These are phyloP conservation scores for Periglandula ipomoeae DNA, from an alignment of 2,329 filamentous ascomycete genomes.

Conservation along the genomic window DNA sequence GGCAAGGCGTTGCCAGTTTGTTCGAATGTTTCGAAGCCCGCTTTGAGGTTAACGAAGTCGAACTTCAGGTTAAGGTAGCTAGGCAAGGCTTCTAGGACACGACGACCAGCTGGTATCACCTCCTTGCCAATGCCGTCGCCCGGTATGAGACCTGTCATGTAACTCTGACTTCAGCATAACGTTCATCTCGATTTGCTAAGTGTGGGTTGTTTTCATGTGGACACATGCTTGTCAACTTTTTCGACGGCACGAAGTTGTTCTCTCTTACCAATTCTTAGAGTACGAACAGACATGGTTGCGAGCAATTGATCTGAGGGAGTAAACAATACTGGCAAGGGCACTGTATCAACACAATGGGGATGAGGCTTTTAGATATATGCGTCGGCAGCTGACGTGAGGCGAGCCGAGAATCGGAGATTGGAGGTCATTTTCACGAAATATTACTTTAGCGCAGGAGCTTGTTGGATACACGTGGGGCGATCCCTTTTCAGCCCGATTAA, in stretches of 20 bases:
- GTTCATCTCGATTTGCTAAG: not conserved
- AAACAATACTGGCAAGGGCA: not conserved
- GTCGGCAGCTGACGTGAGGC: not conserved
- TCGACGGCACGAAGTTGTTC: too few relatives aligned
- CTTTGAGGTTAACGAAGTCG: constrained; percentile 86
- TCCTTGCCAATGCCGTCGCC: constrained; percentile 98
- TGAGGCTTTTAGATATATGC: not conserved
- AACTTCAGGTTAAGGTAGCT: constrained; percentile 87
- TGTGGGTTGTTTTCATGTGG: not conserved
- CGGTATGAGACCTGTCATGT: constrained; percentile 76
- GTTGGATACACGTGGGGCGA: not conserved
- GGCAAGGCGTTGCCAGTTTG: constrained; percentile 80
- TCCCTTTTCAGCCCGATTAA: not conserved
- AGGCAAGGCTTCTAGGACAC: constrained; percentile 85
- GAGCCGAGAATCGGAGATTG: constrained; percentile 18
- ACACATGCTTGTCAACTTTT: too few relatives aligned
- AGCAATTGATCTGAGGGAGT: not conserved
- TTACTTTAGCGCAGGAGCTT: not conserved
- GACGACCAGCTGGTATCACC: constrained; percentile 90
- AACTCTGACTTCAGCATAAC: not conserved
- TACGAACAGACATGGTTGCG: constrained; percentile 30
- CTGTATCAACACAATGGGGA: not conserved
- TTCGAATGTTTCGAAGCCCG: constrained; percentile 91
- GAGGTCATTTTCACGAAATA: not conserved
- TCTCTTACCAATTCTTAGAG: constrained; percentile 30